phyloP scores from a whole-genome alignment of 805 yeast species.

The Isabelozyma pseudorhagii region DNA sequence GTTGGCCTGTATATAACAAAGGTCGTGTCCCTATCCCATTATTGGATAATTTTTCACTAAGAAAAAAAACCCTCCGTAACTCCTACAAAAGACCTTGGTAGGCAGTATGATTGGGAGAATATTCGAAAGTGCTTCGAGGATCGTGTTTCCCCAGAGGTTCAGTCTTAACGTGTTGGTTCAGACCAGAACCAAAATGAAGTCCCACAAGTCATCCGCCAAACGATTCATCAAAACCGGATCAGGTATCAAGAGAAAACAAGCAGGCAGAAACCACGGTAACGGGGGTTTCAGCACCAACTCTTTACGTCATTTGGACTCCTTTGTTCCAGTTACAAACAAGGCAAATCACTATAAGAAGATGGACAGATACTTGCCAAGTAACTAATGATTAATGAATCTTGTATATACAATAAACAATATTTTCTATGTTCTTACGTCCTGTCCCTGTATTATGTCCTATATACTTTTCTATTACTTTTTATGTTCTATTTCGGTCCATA shows the following conservation, averaged over 20 bases:
- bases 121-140: background rate
- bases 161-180: constrained; percentile 26
- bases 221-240: constrained; percentile 77
- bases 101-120: background rate
- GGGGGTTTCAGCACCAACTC: constrained; percentile 76
- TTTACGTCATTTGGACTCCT: constrained; percentile 58
- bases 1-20: too few species aligned
- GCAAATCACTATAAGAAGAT: constrained; percentile 60
- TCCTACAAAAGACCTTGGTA: background rate
- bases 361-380: constrained; percentile 28
- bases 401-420: background rate
- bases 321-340: constrained; percentile 46
- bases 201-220: constrained; percentile 84
- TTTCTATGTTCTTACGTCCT: background rate
- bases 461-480: constrained; percentile 21
- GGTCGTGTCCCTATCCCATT: too few species aligned
- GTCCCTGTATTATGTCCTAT: background rate
- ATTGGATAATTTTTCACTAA: background rate
- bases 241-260: constrained; percentile 54
- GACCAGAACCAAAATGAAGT: constrained; percentile 54
- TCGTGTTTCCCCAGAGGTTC: constrained; percentile 14
- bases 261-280: constrained; percentile 92
- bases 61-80: background rate
- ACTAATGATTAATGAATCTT: background rate
- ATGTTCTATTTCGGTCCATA: constrained; percentile 50